Evolutionary conservation across 345 rosid species (phyloP), one percentile per base, ranked within the genome.

Genomic region (Diplotaxis tenuifolia): DNA sequence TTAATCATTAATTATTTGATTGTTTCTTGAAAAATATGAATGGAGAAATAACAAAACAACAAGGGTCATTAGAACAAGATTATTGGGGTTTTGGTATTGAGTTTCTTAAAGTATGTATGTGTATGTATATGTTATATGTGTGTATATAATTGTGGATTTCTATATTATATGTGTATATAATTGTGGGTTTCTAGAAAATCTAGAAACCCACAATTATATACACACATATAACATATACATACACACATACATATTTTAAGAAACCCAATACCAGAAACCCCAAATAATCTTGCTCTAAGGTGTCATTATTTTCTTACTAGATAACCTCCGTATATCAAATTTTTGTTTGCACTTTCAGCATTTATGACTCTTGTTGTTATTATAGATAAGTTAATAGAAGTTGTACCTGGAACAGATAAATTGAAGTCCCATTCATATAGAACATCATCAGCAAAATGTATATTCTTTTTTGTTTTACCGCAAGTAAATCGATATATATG

Each of bases 241-340:
- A n/a, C n/a, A n/a, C n/a, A n/a, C n/a, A n/a, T n/a, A n/a, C n/a
- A n/a, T n/a, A n/a, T n/a, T n/a, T n/a, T n/a, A n/a, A n/a, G n/a
- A n/a, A n/a, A n/a, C n/a, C n/a, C n/a, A n/a, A n/a, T n/a, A n/a
- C n/a, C n/a, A n/a, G n/a, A n/a, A n/a, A n/a, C n/a, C n/a, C n/a
- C n/a, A n/a, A n/a, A n/a, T n/a, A n/a, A n/a, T n/a, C n/a, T n/a
- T n/a, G n/a, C n/a, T n/a, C n/a, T n/a, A n/a, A n/a, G n/a, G 49
- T 58, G 78, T 73, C 77, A 58, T 14, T 22, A n/a, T 8, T 65
- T 52, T 68, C 73, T 67, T 21, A 60, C 38, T 9, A 56, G n/a
- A 66, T 74, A 49, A 57, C 20, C 12, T 52, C 5, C 15, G 0
- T 14, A 55, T 12, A 55, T 55, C 18, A 12, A n/a, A 21, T 52